These are phyloP conservation scores for Phytopythium montanum DNA, from an alignment of 352 stramenopile genomes.

Conservation along the genomic window DNA sequence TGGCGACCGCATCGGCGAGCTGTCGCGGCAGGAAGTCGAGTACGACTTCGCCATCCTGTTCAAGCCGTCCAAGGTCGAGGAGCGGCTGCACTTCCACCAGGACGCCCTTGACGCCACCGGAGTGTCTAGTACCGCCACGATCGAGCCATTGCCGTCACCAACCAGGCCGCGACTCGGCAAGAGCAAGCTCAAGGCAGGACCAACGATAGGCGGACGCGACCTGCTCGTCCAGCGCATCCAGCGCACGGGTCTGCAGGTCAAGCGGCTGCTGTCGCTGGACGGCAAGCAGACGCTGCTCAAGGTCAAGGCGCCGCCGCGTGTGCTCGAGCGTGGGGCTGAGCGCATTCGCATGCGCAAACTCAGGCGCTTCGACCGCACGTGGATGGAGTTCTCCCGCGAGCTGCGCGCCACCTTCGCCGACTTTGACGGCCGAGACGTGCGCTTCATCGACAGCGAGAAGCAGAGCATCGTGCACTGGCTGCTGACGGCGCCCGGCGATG, in stretches of 20 bases:
- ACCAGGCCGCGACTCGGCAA: neutral
- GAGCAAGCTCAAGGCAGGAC: slow-evolving; percentile 4
- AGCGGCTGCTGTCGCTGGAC: slow-evolving; percentile 69
- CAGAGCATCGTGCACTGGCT: slow-evolving; percentile 74
- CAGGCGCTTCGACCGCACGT: slow-evolving; percentile 63
- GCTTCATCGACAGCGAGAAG: slow-evolving; percentile 81
- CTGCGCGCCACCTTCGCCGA: slow-evolving; percentile 66
- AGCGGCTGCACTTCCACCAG: slow-evolving; percentile 40
- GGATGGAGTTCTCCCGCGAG: slow-evolving; percentile 76
- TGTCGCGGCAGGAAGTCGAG: slow-evolving; percentile 67
- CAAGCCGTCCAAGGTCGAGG: slow-evolving; percentile 67
- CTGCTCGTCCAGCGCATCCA: slow-evolving; percentile 58
- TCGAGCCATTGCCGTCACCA: neutral
- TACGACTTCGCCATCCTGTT: slow-evolving; percentile 86
- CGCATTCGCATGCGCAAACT: slow-evolving; percentile 62
- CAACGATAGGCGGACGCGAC: slow-evolving; percentile 17
- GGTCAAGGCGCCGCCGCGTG: slow-evolving; percentile 56
- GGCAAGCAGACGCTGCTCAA: slow-evolving; percentile 77
- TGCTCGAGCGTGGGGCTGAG: slow-evolving; percentile 71
- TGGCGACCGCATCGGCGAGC: slow-evolving; percentile 44
- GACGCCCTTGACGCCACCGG: neutral
- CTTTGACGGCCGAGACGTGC: slow-evolving; percentile 47
- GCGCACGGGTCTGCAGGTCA: slow-evolving; percentile 59
- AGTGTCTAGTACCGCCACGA: neutral
- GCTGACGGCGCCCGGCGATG: slow-evolving; percentile 37